phyloP scores from a whole-genome alignment of 2,329 filamentous ascomycete species.

The Colletotrichum karsti region DNA sequence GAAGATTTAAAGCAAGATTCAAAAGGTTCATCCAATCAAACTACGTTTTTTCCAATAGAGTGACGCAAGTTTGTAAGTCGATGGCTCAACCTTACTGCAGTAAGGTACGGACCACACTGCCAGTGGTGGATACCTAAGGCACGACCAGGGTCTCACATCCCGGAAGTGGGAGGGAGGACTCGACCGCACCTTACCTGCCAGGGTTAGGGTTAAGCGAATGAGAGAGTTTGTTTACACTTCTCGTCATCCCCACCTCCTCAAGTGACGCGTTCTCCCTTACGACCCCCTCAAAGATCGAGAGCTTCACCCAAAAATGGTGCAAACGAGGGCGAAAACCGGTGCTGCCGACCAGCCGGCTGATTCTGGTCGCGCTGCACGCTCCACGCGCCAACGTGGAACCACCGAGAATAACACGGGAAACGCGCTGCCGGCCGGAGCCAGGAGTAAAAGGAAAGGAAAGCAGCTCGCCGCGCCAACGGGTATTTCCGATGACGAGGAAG shows the following conservation, averaged over 20 bases:
- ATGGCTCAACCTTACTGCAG: background rate
- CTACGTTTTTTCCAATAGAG: background rate
- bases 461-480: background rate
- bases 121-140: constrained; percentile 8
- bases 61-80: background rate
- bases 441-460: background rate
- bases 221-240: background rate
- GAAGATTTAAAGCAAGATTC: background rate
- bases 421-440: background rate
- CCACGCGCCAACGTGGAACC: constrained; percentile 5
- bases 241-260: background rate
- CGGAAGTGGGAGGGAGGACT: no score
- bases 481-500: background rate
- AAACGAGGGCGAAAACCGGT: constrained; percentile 13
- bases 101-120: background rate
- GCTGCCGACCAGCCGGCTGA: background rate
- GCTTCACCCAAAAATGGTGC: background rate
- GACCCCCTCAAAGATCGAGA: background rate
- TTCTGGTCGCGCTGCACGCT: background rate
- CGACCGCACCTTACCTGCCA: background rate
- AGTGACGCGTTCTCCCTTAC: background rate
- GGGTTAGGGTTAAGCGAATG: constrained; percentile 19
- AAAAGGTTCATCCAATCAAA: background rate
- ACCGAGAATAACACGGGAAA: background rate
- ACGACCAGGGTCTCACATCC: no score